These are phyloP conservation scores for Chrysoporthe deuterocubensis DNA, from an alignment of 2,329 filamentous ascomycete genomes.

Conservation along the genomic window DNA sequence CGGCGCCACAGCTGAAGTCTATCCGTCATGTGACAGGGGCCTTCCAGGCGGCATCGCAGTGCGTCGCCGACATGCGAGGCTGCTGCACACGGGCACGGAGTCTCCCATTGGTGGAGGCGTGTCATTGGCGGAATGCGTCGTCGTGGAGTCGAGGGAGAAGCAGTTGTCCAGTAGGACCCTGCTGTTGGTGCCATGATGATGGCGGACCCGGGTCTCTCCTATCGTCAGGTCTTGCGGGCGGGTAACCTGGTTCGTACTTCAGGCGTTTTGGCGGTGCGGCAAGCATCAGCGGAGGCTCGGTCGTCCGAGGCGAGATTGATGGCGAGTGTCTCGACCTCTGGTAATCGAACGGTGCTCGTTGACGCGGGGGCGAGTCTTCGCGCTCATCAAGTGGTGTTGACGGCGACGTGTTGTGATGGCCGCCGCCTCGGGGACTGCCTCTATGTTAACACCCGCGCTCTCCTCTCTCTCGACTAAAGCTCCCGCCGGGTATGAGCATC, in stretches of 20 bases:
- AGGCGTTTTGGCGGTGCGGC: constrained; percentile 52
- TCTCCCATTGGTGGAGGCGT: constrained; percentile 39
- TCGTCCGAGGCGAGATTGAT: constrained; percentile 53
- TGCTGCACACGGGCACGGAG: constrained; percentile 52
- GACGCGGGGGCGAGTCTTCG: constrained; percentile 45
- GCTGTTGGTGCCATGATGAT: constrained; percentile 37
- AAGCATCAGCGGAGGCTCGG: constrained; percentile 38
- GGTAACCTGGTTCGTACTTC: constrained; percentile 50
- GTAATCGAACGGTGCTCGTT: constrained; percentile 39
- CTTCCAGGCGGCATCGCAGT: constrained; percentile 29
- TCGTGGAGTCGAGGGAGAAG: constrained; percentile 54
- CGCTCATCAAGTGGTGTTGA: constrained; percentile 56
- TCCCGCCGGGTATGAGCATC: not conserved
- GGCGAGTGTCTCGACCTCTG: constrained; percentile 49
- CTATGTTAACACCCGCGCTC: constrained; percentile 6
- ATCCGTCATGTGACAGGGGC: constrained; percentile 38
- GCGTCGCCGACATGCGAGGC: constrained; percentile 42
- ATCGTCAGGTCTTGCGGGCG: constrained; percentile 38
- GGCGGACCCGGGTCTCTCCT: constrained; percentile 37
- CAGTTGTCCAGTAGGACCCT: constrained; percentile 43
- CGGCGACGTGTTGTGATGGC: constrained; percentile 56
- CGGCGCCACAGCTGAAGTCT: constrained; percentile 4
- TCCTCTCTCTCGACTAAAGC: not conserved
- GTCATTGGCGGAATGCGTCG: constrained; percentile 47
- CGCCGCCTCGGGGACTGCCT: constrained; percentile 57